These are phyloP conservation scores for Talaromyces pinophilus DNA, from an alignment of 2,329 filamentous ascomycete species.

Conservation along the genomic window DNA sequence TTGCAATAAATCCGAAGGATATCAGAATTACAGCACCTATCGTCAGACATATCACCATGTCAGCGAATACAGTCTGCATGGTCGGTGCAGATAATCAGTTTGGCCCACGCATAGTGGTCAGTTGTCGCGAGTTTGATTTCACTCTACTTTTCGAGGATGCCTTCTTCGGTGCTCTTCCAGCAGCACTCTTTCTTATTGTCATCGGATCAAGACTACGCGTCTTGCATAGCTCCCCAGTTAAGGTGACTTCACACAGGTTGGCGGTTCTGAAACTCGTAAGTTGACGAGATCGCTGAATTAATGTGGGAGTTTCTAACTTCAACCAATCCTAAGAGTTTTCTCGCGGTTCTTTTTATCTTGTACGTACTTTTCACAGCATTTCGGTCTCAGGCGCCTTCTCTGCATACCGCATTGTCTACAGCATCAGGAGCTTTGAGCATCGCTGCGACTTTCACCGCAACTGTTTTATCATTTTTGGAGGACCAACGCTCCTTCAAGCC, in stretches of 20 bases:
- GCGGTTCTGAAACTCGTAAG: constrained; percentile 26
- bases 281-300: neutral
- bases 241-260: constrained; percentile 9
- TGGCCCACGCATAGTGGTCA: constrained; percentile 10
- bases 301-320: neutral
- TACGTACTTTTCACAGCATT: constrained; percentile 43
- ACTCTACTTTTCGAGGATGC: constrained; percentile 49
- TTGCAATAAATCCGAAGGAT: neutral
- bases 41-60: neutral
- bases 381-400: constrained; percentile 30
- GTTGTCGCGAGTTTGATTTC: constrained; percentile 45
- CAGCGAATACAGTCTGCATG: neutral
- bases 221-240: constrained; percentile 27
- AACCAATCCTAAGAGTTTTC: constrained; percentile 21
- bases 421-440: constrained; percentile 3
- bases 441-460: constrained; percentile 28
- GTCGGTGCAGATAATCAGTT: constrained; percentile 6
- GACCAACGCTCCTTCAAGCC: constrained; percentile 32
- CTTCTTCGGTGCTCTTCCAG: constrained; percentile 41
- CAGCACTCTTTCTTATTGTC: constrained; percentile 37
- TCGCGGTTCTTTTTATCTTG: constrained; percentile 35
- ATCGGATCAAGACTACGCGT: constrained; percentile 34
- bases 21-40: neutral
- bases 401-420: constrained; percentile 9
- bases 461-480: constrained; percentile 31